phyloP scores from a whole-genome alignment of 805 yeast genomes.

The Teunomyces atbi region DNA sequence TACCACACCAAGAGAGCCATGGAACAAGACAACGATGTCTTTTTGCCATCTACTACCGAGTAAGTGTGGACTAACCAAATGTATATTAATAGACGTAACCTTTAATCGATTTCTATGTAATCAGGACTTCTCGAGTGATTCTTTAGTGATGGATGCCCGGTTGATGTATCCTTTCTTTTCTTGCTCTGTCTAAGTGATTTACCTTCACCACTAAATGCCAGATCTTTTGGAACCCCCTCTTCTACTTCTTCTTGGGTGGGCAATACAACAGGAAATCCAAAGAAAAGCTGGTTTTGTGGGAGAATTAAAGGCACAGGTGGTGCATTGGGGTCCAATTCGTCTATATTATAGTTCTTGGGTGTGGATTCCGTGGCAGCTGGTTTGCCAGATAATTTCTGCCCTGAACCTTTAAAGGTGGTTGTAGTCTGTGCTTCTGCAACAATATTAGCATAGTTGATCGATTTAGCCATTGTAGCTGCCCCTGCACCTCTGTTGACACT shows the following conservation, averaged over 20 bases:
- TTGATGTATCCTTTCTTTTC: slow-evolving; percentile 62
- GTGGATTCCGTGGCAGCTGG: slow-evolving; percentile 23
- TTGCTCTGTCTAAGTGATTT: slow-evolving; percentile 68
- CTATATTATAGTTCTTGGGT: slow-evolving; percentile 31
- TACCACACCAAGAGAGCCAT: slow-evolving; percentile 69
- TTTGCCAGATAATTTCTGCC: slow-evolving; percentile 71
- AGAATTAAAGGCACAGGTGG: slow-evolving; percentile 70
- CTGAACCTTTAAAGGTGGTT: slow-evolving; percentile 53
- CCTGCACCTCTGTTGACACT: slow-evolving; percentile 40
- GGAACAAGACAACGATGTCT: slow-evolving; percentile 70
- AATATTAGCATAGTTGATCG: slow-evolving; percentile 62
- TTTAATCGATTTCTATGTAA: slow-evolving; percentile 71
- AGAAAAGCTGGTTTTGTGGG: slow-evolving; percentile 85
- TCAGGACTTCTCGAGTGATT: slow-evolving; percentile 72
- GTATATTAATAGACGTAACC: background rate
- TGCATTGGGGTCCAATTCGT: slow-evolving; percentile 51
- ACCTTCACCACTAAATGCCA: slow-evolving; percentile 64
- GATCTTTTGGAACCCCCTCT: background rate
- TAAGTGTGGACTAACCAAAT: slow-evolving; percentile 2
- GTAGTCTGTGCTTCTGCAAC: slow-evolving; percentile 41
- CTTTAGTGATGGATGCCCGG: slow-evolving; percentile 51
- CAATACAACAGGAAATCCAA: slow-evolving; percentile 80
- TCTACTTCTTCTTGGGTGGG: slow-evolving; percentile 29
- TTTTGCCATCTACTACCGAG: slow-evolving; percentile 33
- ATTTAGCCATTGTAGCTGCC: slow-evolving; percentile 74